Conservation (phyloP, 2,329 filamentous ascomycete species). For the Pyrenophora seminiperda region DNA sequence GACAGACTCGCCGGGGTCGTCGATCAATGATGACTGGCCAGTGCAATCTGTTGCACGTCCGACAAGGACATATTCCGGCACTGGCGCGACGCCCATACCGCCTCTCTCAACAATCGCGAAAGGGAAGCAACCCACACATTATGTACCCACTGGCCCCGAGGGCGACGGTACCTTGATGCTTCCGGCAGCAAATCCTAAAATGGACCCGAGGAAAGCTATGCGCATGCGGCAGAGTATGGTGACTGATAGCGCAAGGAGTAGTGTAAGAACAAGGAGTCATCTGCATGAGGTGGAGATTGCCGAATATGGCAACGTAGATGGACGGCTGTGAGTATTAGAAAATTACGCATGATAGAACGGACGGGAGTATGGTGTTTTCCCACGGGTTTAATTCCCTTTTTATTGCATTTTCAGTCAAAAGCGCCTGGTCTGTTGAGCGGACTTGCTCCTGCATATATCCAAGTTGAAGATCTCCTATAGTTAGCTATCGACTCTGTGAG, state of each 20-base stretch:
- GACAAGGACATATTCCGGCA: conserved; percentile 14
- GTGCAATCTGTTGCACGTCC: conserved; percentile 17
- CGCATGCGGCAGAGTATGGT: conserved; percentile 31
- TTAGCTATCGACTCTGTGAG: too few species aligned
- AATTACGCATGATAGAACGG: neutral
- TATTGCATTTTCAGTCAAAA: too few species aligned
- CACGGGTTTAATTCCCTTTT: too few species aligned
- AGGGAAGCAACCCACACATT: conserved; percentile 31
- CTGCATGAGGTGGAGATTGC: conserved; percentile 37
- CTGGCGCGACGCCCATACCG: conserved; percentile 1
- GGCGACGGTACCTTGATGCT: conserved; percentile 15
- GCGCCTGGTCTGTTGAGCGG: too few species aligned
- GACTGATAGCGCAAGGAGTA: conserved; percentile 34
- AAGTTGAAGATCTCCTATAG: too few species aligned
- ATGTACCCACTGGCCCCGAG: conserved; percentile 21
- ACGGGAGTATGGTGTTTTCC: too few species aligned
- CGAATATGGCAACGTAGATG: conserved; percentile 36
- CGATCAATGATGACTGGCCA: conserved; percentile 21
- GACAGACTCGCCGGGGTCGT: conserved; percentile 25
- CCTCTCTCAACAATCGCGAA: conserved; percentile 7
- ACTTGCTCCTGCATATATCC: too few species aligned
- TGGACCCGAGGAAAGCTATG: conserved; percentile 27
- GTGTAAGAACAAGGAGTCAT: conserved; percentile 35
- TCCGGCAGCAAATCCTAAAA: conserved; percentile 5
- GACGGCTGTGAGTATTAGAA: neutral